Percentiles rank a stretch among this genome's conserved stretches.
Conservation (phyloP, 768 basidiomycete species). For the Suillus bovinus region DNA sequence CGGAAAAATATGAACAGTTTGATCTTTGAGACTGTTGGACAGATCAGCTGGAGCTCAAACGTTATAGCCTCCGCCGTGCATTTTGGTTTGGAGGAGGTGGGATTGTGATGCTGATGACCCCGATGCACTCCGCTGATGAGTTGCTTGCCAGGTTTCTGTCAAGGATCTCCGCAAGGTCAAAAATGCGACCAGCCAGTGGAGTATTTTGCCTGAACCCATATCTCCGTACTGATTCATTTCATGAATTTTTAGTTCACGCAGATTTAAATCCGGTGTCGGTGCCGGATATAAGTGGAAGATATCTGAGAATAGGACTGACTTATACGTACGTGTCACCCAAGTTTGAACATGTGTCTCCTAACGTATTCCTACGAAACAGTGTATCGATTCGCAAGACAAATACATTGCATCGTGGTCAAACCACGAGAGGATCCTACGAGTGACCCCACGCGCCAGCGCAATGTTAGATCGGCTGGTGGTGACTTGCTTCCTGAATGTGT, state of each 20-base stretch:
- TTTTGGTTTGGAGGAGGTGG: slow-evolving; percentile 51
- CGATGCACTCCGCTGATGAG: neutral
- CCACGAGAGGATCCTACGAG: slow-evolving; percentile 38
- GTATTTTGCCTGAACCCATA: neutral
- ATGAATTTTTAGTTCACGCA: slow-evolving; percentile 43
- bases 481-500: slow-evolving; percentile 53
- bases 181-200: slow-evolving; percentile 51
- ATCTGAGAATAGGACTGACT: slow-evolving; percentile 41
- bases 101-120: neutral
- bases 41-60: slow-evolving; percentile 52
- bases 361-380: slow-evolving; percentile 32
- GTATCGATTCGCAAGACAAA: slow-evolving; percentile 49
- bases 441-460: slow-evolving; percentile 38
- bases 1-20: slow-evolving; percentile 46
- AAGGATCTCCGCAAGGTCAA: slow-evolving; percentile 51
- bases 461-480: slow-evolving; percentile 53
- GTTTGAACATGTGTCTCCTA: neutral
- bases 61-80: slow-evolving; percentile 42
- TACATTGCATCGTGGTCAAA: slow-evolving; percentile 49
- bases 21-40: slow-evolving; percentile 52
- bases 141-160: slow-evolving; percentile 36
- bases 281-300: slow-evolving; percentile 61
- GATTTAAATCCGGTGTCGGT: slow-evolving; percentile 47
- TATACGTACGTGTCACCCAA: slow-evolving; percentile 40
- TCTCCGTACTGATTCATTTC: slow-evolving; percentile 7